Evolutionary conservation across 305 asterid genomes (phyloP).

Genomic region (Fraxinus velutina): DNA sequence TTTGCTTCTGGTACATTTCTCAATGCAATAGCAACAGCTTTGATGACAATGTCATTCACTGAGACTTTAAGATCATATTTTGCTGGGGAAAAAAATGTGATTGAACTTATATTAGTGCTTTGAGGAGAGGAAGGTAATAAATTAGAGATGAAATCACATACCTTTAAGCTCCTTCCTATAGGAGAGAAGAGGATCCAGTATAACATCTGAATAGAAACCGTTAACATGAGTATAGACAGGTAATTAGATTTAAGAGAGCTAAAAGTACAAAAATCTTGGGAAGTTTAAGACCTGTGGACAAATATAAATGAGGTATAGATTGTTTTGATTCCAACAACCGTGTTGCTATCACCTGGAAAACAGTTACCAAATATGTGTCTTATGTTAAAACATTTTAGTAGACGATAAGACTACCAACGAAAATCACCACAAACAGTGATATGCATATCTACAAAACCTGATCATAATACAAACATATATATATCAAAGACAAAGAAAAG

Average conservation of each 20-base stretch:
- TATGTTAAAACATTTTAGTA: slow-evolving; percentile 8
- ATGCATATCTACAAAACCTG: background rate
- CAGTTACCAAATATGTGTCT: slow-evolving; percentile 4
- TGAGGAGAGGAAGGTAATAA: slow-evolving; percentile 18
- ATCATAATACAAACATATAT: background rate
- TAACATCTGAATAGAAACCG: slow-evolving; percentile 62
- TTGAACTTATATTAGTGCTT: slow-evolving; percentile 21
- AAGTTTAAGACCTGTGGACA: slow-evolving; percentile 69
- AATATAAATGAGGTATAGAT: slow-evolving; percentile 84
- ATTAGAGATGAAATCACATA: slow-evolving; percentile 26
- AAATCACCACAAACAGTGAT: slow-evolving; percentile 11
- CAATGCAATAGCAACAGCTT: slow-evolving; percentile 80
- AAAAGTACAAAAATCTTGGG: slow-evolving; percentile 18
- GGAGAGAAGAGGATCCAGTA: slow-evolving; percentile 84
- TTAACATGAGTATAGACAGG: slow-evolving; percentile 26
- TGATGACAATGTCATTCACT: slow-evolving; percentile 95
- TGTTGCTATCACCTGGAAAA: slow-evolving; percentile 78
- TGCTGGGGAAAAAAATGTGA: slow-evolving; percentile 45
- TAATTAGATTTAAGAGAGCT: slow-evolving; percentile 15
- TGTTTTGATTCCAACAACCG: slow-evolving; percentile 92
- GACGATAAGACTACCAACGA: slow-evolving; percentile 15
- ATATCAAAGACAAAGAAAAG: background rate
- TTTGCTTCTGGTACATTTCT: slow-evolving; percentile 91
- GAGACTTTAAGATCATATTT: slow-evolving; percentile 88
- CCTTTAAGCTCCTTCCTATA: slow-evolving; percentile 97